Conservation (phyloP, 2,329 filamentous ascomycete species). For the Aspergillus jensenii region DNA sequence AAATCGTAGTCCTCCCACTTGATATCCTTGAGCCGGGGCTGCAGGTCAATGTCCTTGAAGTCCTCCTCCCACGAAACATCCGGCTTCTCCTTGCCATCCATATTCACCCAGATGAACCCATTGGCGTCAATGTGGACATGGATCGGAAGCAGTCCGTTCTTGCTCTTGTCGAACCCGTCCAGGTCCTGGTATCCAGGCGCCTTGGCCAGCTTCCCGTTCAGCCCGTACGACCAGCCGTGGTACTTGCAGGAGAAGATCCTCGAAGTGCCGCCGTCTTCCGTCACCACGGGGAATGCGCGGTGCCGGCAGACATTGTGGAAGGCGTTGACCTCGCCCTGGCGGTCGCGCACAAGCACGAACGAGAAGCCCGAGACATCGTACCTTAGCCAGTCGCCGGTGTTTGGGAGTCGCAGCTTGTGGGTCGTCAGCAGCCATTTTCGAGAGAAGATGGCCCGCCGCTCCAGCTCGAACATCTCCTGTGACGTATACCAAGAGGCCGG, state of each 20-base stretch:
- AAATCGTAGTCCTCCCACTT: constrained; percentile 57
- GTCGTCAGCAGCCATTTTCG: constrained; percentile 49
- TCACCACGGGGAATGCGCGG: constrained; percentile 58
- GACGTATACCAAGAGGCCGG: constrained; percentile 53
- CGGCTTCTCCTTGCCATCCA: constrained; percentile 49
- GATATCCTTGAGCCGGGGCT: constrained; percentile 47
- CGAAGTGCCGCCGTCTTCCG: constrained; percentile 48
- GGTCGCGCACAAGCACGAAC: constrained; percentile 54
- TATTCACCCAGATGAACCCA: constrained; percentile 61
- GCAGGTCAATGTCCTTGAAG: constrained; percentile 50
- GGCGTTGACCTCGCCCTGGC: constrained; percentile 54
- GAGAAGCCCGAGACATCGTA: constrained; percentile 59
- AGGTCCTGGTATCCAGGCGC: constrained; percentile 59
- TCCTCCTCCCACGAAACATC: constrained; percentile 55
- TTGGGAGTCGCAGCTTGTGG: constrained; percentile 47
- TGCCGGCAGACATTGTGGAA: constrained; percentile 64
- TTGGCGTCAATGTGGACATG: constrained; percentile 55
- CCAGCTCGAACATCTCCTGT: constrained; percentile 53
- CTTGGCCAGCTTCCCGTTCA: constrained; percentile 59
- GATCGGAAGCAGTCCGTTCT: constrained; percentile 56
- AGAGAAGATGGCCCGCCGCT: constrained; percentile 59
- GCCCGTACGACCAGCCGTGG: constrained; percentile 61
- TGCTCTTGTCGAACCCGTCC: constrained; percentile 54
- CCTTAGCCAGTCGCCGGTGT: constrained; percentile 57
- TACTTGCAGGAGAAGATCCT: constrained; percentile 59